Conservation (phyloP, 2,329 filamentous ascomycete species). For the Aspergillus ochraceoroseus region DNA sequence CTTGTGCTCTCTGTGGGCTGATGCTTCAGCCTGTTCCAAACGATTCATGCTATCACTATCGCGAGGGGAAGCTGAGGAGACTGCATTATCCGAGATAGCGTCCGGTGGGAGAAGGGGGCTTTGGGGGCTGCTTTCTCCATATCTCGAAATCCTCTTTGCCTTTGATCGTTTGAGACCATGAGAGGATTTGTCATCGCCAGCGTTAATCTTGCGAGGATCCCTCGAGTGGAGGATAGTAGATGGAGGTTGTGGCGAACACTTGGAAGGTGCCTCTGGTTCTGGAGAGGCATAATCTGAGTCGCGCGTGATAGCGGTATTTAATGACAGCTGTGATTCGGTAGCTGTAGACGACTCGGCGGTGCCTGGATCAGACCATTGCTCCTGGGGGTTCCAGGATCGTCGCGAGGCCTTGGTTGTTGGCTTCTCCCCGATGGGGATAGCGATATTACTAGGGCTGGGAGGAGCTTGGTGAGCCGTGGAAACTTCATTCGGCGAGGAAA, state of each 20-base stretch:
- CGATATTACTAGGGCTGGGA: constrained; percentile 51
- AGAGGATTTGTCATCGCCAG: constrained; percentile 30
- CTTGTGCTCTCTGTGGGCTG: constrained; percentile 9
- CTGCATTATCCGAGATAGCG: constrained; percentile 18
- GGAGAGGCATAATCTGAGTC: constrained; percentile 32
- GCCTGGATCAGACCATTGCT: constrained; percentile 32
- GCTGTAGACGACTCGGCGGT: constrained; percentile 27
- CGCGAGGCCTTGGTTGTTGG: constrained; percentile 46
- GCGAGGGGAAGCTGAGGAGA: constrained; percentile 13
- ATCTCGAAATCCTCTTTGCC: constrained; percentile 39
- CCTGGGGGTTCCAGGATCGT: constrained; percentile 29
- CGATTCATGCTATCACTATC: constrained; percentile 10
- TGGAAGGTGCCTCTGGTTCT: constrained; percentile 23
- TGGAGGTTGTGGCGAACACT: constrained; percentile 24
- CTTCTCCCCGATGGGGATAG: constrained; percentile 59
- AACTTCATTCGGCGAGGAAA: constrained; percentile 20
- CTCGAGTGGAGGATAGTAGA: constrained; percentile 33
- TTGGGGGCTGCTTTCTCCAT: constrained; percentile 32
- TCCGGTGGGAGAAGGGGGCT: constrained; percentile 25
- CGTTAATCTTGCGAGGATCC: constrained; percentile 21
- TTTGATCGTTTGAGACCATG: constrained; percentile 39
- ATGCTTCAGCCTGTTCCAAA: constrained; percentile 6
- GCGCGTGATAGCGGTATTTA: constrained; percentile 31
- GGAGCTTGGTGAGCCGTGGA: constrained; percentile 36
- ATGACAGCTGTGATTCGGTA: constrained; percentile 28